A percentile compares a stretch with the other conserved stretches of the same genome.
These are phyloP conservation scores for Gastrolobium villosum DNA, from an alignment of 306 rosid species.

Conservation along the genomic window DNA sequence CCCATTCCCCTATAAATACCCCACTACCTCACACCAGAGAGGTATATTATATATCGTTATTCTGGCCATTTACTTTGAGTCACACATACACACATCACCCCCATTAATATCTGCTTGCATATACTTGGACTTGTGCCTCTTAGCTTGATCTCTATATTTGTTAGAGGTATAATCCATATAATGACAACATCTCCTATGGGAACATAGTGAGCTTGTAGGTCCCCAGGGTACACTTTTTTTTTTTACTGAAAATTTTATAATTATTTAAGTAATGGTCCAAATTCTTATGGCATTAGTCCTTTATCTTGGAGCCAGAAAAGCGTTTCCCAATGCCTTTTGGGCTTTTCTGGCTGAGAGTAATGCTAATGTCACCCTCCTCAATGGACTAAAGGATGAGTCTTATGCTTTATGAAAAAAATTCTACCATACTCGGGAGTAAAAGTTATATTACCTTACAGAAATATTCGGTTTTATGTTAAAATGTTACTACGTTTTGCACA, in stretches of 20 bases:
- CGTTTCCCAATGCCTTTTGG: slow-evolving; percentile 75
- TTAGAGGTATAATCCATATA: too few species aligned
- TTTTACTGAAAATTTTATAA: not conserved
- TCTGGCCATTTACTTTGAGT: too few species aligned
- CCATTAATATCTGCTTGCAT: too few species aligned
- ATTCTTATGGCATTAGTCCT: slow-evolving; percentile 58
- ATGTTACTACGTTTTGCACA: not conserved
- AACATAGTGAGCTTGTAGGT: too few species aligned
- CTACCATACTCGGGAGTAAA: not conserved
- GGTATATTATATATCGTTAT: too few species aligned
- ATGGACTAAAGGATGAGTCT: not conserved
- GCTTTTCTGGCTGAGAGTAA: slow-evolving; percentile 53
- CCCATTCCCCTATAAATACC: too few species aligned
- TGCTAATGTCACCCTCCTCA: slow-evolving; percentile 51
- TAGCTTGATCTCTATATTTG: too few species aligned
- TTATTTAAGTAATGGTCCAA: slow-evolving; percentile 46
- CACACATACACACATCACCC: too few species aligned
- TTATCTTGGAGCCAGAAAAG: slow-evolving; percentile 60
- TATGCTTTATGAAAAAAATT: not conserved
- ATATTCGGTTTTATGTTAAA: not conserved
- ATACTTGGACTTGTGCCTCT: too few species aligned
- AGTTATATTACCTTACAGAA: not conserved
- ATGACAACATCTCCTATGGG: too few species aligned
- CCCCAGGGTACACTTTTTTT: too few species aligned
- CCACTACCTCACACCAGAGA: too few species aligned